Evolutionary conservation across 2,329 filamentous ascomycete species (phyloP).

Genomic region (Apiospora saccharicola): DNA sequence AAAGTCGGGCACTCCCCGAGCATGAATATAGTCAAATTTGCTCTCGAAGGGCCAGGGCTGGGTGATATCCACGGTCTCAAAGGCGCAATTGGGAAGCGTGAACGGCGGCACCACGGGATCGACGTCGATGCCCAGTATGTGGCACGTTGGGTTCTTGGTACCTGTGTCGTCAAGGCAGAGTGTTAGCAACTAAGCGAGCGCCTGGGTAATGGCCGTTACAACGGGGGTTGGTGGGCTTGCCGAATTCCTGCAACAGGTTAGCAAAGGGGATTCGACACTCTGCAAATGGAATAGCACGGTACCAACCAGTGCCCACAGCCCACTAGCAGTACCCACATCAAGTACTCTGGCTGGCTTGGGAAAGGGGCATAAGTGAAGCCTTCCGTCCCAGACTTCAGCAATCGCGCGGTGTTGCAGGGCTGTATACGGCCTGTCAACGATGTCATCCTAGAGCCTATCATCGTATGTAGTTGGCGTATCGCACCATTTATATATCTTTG

Average conservation of each 20-base stretch:
- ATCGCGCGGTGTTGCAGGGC: slow-evolving; percentile 15
- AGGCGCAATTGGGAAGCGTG: slow-evolving; percentile 40
- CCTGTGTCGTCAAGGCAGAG: neutral
- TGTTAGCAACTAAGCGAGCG: neutral
- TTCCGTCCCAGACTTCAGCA: slow-evolving; percentile 25
- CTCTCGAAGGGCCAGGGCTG: slow-evolving; percentile 38
- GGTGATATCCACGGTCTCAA: slow-evolving; percentile 38
- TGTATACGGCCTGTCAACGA: neutral
- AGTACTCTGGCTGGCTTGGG: slow-evolving; percentile 25
- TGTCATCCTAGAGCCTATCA: neutral
- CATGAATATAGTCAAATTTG: slow-evolving; percentile 43
- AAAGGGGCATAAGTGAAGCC: slow-evolving; percentile 23
- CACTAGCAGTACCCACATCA: slow-evolving; percentile 26
- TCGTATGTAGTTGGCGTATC: neutral
- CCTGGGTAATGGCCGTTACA: too few species aligned
- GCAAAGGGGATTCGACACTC: slow-evolving; percentile 10
- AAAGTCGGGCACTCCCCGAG: slow-evolving; percentile 43
- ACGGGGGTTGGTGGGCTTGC: neutral
- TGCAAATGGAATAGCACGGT: neutral
- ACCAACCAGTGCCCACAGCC: slow-evolving; percentile 26
- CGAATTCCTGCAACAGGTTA: slow-evolving; percentile 7
- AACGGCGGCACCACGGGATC: slow-evolving; percentile 40
- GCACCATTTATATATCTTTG: slow-evolving; percentile 17
- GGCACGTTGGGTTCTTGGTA: slow-evolving; percentile 19
- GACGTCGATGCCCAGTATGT: slow-evolving; percentile 42